Evolutionary conservation across 345 rosid genomes (phyloP), one percentile per base, ranked within the genome.

Genomic region (Eucalyptus erythrocorys): DNA sequence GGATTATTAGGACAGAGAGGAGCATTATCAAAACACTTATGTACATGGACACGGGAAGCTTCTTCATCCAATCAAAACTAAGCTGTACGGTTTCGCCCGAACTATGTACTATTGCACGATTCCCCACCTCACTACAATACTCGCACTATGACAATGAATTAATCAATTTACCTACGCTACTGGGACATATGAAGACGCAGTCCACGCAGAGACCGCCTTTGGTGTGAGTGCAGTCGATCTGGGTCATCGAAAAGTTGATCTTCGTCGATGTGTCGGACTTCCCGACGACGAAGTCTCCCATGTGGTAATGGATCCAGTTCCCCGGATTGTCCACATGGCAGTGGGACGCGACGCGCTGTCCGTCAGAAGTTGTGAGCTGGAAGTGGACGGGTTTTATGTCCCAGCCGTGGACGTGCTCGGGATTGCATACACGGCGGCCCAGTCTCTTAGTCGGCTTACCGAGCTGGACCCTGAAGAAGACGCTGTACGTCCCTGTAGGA

Each of bases 201-300:
- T 97, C 99, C 61, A 97, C 87, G 87, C 97, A 94, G 12, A 97
- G 90, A n/a, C 99, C 99, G 26, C 99, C 99, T 93, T 97, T 97
- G 24, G 98, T 94, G 92, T 96, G 99, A 57, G 99, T 97, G 89
- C 99, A 97, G 90, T 97, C 99, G 48, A 97, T 97, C 88, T 97
- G 99, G 61, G 94, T 95, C 93, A 94, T 91, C 0, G 97, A 96
- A 91, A 96, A 96, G 79, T 93, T 96, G 88, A 96, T 91, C 87
- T 90, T 92, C 15, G 92, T 93, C 5, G 85, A 51, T 40, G 86
- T 1, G 45, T 89, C 84, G 5, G 94, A 66, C 80, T 89, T 87
- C 16, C 85, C 89, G 8, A 96, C 97, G 34, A 93, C 92, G 85
- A 97, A 97, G 92, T 97, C 97, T 17, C 97, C 99, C 2, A 89